Evolutionary conservation across 805 yeast species (phyloP).

Genomic region (Teunomyces kruisii): DNA sequence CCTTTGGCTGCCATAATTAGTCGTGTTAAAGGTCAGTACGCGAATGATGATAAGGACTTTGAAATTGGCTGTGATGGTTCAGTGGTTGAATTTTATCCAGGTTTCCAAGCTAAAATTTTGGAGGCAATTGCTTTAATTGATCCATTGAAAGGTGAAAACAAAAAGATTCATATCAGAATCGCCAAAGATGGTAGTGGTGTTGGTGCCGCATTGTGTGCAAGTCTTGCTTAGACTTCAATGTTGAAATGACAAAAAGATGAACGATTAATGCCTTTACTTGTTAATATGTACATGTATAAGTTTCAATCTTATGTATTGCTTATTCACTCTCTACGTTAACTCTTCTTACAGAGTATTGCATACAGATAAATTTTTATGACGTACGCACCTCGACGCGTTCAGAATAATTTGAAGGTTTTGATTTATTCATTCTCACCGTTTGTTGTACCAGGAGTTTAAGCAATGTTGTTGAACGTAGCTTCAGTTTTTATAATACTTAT

Average conservation of each 20-base stretch:
- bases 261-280: no score
- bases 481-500: background rate
- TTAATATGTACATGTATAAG: no score
- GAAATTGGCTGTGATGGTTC: slow-evolving; percentile 97
- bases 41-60: slow-evolving; percentile 55
- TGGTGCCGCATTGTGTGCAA: slow-evolving; percentile 94
- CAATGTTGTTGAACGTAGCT: background rate
- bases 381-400: background rate
- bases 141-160: slow-evolving; percentile 71
- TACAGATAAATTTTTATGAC: background rate
- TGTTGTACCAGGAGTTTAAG: background rate
- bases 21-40: slow-evolving; percentile 61
- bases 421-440: background rate
- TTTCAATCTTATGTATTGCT: no score
- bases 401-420: background rate
- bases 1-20: slow-evolving; percentile 85
- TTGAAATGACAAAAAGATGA: no score
- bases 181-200: slow-evolving; percentile 97
- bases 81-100: slow-evolving; percentile 90
- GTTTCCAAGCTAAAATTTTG: slow-evolving; percentile 75
- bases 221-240: slow-evolving; percentile 18
- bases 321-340: background rate
- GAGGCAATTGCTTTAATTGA: slow-evolving; percentile 72
- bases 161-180: slow-evolving; percentile 71
- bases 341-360: background rate